Conservation (phyloP, 495 filamentous ascomycete species). For the Aspergillus conjunctus region DNA sequence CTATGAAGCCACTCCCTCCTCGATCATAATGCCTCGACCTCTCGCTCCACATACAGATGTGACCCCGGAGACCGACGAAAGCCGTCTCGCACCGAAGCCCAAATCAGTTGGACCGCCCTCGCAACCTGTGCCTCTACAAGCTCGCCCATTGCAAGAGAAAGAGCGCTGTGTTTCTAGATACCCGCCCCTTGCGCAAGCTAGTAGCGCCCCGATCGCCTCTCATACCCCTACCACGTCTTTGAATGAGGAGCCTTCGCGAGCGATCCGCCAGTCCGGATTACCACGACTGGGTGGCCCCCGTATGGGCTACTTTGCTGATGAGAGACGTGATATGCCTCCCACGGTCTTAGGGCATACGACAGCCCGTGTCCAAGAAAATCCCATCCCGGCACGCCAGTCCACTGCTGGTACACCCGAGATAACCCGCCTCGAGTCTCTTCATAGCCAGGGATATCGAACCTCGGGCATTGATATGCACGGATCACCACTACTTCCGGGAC, state of each 20-base stretch:
- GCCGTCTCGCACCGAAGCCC: conserved; percentile 49
- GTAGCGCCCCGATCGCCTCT: conserved; percentile 36
- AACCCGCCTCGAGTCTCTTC: conserved; percentile 42
- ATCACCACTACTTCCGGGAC: conserved; percentile 26
- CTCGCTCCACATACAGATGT: conserved; percentile 61
- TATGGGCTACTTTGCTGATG: conserved; percentile 47
- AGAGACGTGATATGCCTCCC: conserved; percentile 45
- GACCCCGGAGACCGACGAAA: conserved; percentile 55
- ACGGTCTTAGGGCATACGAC: conserved; percentile 32
- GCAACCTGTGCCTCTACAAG: conserved; percentile 37
- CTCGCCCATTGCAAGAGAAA: conserved; percentile 36
- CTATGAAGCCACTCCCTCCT: conserved; percentile 56
- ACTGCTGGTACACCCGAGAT: conserved; percentile 35
- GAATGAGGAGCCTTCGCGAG: conserved; percentile 37
- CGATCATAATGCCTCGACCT: conserved; percentile 59
- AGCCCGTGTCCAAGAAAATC: conserved; percentile 35
- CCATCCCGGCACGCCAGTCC: conserved; percentile 37
- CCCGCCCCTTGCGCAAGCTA: conserved; percentile 49
- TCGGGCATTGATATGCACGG: conserved; percentile 29
- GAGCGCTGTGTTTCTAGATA: conserved; percentile 44
- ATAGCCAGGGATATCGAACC: conserved; percentile 30
- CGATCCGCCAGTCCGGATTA: conserved; percentile 33
- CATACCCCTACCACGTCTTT: conserved; percentile 24
- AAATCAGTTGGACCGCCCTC: conserved; percentile 36
- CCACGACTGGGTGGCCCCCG: conserved; percentile 43